Conservation (phyloP, 2,329 filamentous ascomycete species). For the Penicillium sp. region DNA sequence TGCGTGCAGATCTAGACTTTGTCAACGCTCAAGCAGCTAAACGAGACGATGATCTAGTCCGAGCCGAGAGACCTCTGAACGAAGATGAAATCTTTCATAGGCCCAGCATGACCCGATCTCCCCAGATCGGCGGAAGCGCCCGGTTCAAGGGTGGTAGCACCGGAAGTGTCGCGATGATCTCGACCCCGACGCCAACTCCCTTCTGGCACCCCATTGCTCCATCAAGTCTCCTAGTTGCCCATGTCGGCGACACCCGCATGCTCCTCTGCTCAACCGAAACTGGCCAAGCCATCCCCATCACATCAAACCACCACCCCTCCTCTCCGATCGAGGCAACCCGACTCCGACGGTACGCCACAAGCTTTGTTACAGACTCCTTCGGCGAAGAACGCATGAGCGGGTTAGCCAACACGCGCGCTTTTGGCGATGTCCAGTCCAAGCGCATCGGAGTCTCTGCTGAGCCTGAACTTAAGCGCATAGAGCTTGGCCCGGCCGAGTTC, state of each 20-base stretch:
- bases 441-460: constrained; percentile 92
- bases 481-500: constrained; percentile 80
- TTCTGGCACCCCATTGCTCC: constrained; percentile 93
- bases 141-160: constrained; percentile 95
- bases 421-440: constrained; percentile 90
- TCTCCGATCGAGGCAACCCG: constrained; percentile 79
- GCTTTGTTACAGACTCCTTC: constrained; percentile 92
- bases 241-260: constrained; percentile 91
- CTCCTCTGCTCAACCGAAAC: constrained; percentile 84
- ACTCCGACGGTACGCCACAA: constrained; percentile 79
- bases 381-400: constrained; percentile 94
- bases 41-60: constrained; percentile 67
- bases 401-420: constrained; percentile 88
- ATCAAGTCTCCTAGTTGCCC: constrained; percentile 79
- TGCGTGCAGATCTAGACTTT: constrained; percentile 93
- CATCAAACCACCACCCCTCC: constrained; percentile 90
- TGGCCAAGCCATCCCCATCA: constrained; percentile 75
- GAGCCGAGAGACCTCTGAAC: constrained; percentile 76
- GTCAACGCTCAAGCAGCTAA: constrained; percentile 84
- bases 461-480: constrained; percentile 78
- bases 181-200: constrained; percentile 83
- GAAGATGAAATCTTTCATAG: constrained; percentile 77
- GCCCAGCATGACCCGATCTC: constrained; percentile 49
- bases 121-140: constrained; percentile 66
- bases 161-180: constrained; percentile 84